A percentile compares a stretch with the other conserved stretches of the same genome.
These are phyloP conservation scores for Didymella glomerata DNA, from an alignment of 2,329 filamentous ascomycete species.

Conservation along the genomic window DNA sequence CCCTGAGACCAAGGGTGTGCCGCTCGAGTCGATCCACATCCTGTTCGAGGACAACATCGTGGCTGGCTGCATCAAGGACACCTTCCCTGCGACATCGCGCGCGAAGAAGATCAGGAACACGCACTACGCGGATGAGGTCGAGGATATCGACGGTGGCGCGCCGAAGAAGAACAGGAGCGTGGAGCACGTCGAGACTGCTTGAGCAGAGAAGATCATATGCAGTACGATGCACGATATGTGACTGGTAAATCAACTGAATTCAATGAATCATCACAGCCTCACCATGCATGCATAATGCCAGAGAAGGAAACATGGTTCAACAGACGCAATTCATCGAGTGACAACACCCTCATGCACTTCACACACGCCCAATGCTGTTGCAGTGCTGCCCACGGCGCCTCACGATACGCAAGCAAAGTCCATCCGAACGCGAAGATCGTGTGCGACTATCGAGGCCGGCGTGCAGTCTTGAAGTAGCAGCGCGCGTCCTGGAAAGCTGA, in stretches of 20 bases:
- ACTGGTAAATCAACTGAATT: not conserved
- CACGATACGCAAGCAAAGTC: not conserved
- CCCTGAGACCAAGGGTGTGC: slow-evolving; percentile 56
- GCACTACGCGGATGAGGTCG: slow-evolving; percentile 40
- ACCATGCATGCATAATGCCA: not conserved
- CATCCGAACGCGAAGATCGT: slow-evolving; percentile 6
- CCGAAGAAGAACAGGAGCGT: slow-evolving; percentile 36
- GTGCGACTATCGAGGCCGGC: slow-evolving; percentile 4
- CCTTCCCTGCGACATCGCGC: slow-evolving; percentile 47
- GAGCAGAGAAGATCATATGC: not conserved
- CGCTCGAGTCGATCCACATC: slow-evolving; percentile 53
- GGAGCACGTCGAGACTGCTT: slow-evolving; percentile 43
- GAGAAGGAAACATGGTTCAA: not conserved
- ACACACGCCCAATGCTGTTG: not conserved
- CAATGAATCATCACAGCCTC: not conserved
- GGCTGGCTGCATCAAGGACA: slow-evolving; percentile 51
- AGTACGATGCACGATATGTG: not conserved
- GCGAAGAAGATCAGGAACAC: slow-evolving; percentile 49
- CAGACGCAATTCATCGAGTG: not conserved
- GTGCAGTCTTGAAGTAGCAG: slow-evolving; percentile 9
- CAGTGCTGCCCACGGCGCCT: slow-evolving; percentile 4
- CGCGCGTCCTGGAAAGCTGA: not conserved
- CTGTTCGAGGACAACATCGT: slow-evolving; percentile 56
- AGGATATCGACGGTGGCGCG: slow-evolving; percentile 32
- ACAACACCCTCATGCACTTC: not conserved